Percentiles rank a stretch among this genome's conserved stretches.
Conservation (phyloP, 306 rosid genomes). For the Pterocarpus macrocarpus region DNA sequence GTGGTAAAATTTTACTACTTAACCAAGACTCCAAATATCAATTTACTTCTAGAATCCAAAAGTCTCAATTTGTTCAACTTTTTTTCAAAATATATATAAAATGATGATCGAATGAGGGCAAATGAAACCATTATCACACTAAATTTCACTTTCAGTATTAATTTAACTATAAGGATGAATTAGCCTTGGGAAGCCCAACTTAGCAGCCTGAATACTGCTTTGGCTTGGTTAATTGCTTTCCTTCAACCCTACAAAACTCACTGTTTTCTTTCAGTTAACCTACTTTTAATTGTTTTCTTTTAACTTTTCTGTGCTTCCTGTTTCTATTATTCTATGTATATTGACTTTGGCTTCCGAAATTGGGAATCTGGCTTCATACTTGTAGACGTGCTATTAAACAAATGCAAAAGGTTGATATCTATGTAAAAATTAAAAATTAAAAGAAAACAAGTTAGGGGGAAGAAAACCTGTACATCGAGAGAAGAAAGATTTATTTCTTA, state of each 20-base stretch:
- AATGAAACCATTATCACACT: slow-evolving; percentile 55
- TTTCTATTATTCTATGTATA: background rate
- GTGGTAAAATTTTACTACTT: background rate
- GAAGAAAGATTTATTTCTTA: background rate
- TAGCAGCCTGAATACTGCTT: slow-evolving; percentile 9
- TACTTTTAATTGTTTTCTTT: background rate
- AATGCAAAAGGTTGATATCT: background rate
- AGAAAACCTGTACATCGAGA: background rate
- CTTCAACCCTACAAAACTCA: slow-evolving; percentile 2
- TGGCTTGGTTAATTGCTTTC: slow-evolving; percentile 5
- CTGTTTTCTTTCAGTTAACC: slow-evolving; percentile 39
- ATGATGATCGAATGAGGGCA: slow-evolving; percentile 48
- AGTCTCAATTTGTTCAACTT: background rate
- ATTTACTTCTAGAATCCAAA: background rate
- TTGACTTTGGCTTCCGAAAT: slow-evolving; percentile 51
- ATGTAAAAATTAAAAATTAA: background rate
- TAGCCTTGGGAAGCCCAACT: slow-evolving; percentile 54
- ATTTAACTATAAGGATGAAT: slow-evolving; percentile 54
- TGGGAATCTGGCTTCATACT: slow-evolving; percentile 31
- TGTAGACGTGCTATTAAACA: slow-evolving; percentile 15
- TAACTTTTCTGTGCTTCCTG: background rate
- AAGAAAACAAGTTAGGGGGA: background rate
- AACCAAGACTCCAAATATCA: background rate
- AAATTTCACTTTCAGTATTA: slow-evolving; percentile 42
- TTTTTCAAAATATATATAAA: background rate